Evolutionary conservation across 192 early-diverging fungal species (phyloP).

Genomic region (Spizellomyces sp.): DNA sequence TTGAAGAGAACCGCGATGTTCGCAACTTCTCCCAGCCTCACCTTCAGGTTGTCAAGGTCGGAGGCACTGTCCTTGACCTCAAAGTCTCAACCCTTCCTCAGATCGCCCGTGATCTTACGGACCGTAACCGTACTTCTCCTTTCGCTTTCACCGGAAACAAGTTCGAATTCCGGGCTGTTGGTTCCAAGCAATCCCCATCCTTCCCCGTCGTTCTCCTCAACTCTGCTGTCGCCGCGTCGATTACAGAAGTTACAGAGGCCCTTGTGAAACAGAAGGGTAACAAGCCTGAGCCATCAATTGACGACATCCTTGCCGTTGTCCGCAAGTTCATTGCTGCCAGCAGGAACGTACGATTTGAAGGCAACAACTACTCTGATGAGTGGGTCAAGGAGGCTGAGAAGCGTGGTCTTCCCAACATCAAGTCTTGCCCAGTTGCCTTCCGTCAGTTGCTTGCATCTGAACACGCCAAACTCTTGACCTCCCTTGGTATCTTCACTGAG

Average conservation of each 20-base stretch:
- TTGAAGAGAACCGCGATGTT: conserved; percentile 85
- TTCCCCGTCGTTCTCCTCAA: conserved; percentile 95
- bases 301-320: conserved; percentile 90
- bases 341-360: conserved; percentile 93
- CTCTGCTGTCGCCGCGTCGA: conserved; percentile 83
- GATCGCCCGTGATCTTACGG: conserved; percentile 95
- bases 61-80: conserved; percentile 93
- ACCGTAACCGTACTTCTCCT: conserved; percentile 99
- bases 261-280: conserved; percentile 81
- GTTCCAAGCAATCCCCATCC: conserved; percentile 96
- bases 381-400: conserved; percentile 92
- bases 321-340: conserved; percentile 77
- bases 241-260: conserved; percentile 71
- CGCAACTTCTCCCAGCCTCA: conserved; percentile 88
- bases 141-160: conserved; percentile 99
- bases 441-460: conserved; percentile 69
- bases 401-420: conserved; percentile 97
- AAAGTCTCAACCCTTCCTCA: conserved; percentile 91
- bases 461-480: conserved; percentile 77
- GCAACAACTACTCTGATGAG: conserved; percentile 95
- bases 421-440: conserved; percentile 87
- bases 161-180: conserved; percentile 99
- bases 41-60: conserved; percentile 88
- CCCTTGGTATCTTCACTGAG: conserved; percentile 81
- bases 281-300: conserved; percentile 75